Percentiles rank a stretch among this genome's conserved stretches.
These are phyloP conservation scores for Phytophthora pinifolia DNA, from an alignment of 352 stramenopile genomes.

Conservation along the genomic window DNA sequence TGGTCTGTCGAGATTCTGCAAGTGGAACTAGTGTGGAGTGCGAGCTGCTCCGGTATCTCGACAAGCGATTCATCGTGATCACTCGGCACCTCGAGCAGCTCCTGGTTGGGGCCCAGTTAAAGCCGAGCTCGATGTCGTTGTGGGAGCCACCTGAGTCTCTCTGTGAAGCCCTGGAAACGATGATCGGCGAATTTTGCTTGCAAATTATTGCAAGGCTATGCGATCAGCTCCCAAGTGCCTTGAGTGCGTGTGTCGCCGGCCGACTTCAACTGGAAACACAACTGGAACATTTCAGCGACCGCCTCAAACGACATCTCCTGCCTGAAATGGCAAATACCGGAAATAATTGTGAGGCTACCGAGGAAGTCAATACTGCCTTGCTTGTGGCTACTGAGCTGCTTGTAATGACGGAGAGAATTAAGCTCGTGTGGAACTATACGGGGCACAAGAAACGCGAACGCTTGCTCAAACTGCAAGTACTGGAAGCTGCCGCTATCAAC, in stretches of 20 bases:
- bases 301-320: conserved; percentile 30
- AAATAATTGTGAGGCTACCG: neutral
- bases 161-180: conserved; percentile 34
- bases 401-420: conserved; percentile 48
- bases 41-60: conserved; percentile 32
- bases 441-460: conserved; percentile 52
- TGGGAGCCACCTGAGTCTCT: neutral
- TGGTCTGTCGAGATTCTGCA: conserved; percentile 8
- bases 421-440: conserved; percentile 43
- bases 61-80: conserved; percentile 33
- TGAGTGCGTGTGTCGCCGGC: conserved; percentile 24
- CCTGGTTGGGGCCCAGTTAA: conserved; percentile 1
- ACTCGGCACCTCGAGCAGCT: conserved; percentile 23
- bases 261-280: conserved; percentile 43
- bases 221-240: conserved; percentile 45
- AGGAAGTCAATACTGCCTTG: conserved; percentile 3
- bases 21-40: conserved; percentile 37
- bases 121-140: neutral
- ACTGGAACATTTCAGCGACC: conserved; percentile 39
- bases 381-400: conserved; percentile 39
- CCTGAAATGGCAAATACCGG: conserved; percentile 6
- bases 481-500: conserved; percentile 16
- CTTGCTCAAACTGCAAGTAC: conserved; percentile 23
- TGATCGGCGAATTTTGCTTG: conserved; percentile 60
- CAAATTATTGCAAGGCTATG: conserved; percentile 52